phyloP scores from a whole-genome alignment of 345 rosid genomes.

The Cardiospermum halicacabum region DNA sequence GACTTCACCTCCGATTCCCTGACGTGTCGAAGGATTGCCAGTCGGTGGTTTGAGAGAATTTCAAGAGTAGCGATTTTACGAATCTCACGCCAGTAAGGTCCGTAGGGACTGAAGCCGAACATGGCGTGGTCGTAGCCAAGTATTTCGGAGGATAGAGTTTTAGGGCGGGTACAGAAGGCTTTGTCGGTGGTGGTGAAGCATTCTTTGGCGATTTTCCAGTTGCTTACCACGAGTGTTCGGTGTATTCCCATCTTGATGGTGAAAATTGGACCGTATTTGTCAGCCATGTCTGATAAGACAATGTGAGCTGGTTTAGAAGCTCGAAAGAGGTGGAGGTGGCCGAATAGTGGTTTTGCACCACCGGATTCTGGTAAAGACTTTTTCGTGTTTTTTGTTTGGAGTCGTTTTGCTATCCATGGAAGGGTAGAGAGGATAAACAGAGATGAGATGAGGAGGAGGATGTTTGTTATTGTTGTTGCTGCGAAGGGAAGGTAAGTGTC shows the following conservation, averaged over 20 bases:
- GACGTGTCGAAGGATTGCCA: slow-evolving; percentile 23
- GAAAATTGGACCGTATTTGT: slow-evolving; percentile 27
- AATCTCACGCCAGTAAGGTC: slow-evolving; percentile 31
- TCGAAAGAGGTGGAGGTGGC: slow-evolving; percentile 32
- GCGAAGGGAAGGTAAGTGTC: background rate
- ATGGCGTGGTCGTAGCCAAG: slow-evolving; percentile 25
- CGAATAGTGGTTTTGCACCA: slow-evolving; percentile 23
- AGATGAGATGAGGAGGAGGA: background rate
- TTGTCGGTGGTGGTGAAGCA: slow-evolving; percentile 32
- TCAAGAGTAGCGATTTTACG: slow-evolving; percentile 28
- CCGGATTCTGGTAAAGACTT: slow-evolving; percentile 14
- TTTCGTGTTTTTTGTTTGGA: background rate
- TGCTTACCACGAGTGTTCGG: slow-evolving; percentile 25
- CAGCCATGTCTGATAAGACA: slow-evolving; percentile 20
- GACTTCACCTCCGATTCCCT: slow-evolving; percentile 25
- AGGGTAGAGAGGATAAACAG: background rate
- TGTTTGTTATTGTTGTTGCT: background rate
- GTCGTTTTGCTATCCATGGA: background rate
- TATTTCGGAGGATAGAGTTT: slow-evolving; percentile 14
- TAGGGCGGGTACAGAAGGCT: slow-evolving; percentile 25
- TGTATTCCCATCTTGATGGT: slow-evolving; percentile 19
- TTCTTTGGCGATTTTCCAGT: slow-evolving; percentile 23
- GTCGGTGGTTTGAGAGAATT: slow-evolving; percentile 31
- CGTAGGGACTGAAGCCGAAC: slow-evolving; percentile 25
- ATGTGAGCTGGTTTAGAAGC: slow-evolving; percentile 11